phyloP scores from a whole-genome alignment of 2,329 filamentous ascomycete species.

The Hymenoscyphus occultus region DNA sequence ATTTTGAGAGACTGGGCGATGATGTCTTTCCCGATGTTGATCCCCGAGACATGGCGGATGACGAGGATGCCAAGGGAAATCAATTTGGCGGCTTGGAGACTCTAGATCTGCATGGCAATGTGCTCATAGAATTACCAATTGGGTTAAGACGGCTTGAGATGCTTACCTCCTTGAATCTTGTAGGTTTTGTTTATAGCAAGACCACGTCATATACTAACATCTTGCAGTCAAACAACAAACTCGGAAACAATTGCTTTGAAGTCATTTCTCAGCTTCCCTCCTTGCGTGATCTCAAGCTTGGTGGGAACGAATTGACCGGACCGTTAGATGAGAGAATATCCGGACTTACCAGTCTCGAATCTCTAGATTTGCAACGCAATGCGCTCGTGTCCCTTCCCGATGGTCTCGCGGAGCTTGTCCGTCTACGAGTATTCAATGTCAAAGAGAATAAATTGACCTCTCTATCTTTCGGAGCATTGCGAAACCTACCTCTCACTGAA shows the following conservation, averaged over 20 bases:
- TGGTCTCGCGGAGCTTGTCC: slow-evolving; percentile 62
- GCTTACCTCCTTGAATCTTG: slow-evolving; percentile 79
- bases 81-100: slow-evolving; percentile 81
- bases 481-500: slow-evolving; percentile 67
- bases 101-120: slow-evolving; percentile 84
- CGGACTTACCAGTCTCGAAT: slow-evolving; percentile 67
- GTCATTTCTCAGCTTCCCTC: slow-evolving; percentile 69
- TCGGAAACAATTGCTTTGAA: slow-evolving; percentile 69
- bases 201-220: slow-evolving; percentile 8
- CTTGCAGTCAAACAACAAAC: slow-evolving; percentile 71
- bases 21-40: slow-evolving; percentile 73
- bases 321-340: slow-evolving; percentile 62
- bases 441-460: slow-evolving; percentile 72
- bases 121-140: slow-evolving; percentile 66
- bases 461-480: slow-evolving; percentile 68
- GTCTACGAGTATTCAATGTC: slow-evolving; percentile 74
- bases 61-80: slow-evolving; percentile 64
- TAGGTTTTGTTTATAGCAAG: slow-evolving; percentile 41
- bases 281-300: slow-evolving; percentile 77
- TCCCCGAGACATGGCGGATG: slow-evolving; percentile 52
- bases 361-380: slow-evolving; percentile 80
- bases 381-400: slow-evolving; percentile 68
- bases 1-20: slow-evolving; percentile 71
- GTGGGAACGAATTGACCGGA: slow-evolving; percentile 72
- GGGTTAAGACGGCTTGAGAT: slow-evolving; percentile 71